Base-by-base conservation (phyloP, 805 yeast species). In the Saccharomycopsis synnaedendra region DNA sequence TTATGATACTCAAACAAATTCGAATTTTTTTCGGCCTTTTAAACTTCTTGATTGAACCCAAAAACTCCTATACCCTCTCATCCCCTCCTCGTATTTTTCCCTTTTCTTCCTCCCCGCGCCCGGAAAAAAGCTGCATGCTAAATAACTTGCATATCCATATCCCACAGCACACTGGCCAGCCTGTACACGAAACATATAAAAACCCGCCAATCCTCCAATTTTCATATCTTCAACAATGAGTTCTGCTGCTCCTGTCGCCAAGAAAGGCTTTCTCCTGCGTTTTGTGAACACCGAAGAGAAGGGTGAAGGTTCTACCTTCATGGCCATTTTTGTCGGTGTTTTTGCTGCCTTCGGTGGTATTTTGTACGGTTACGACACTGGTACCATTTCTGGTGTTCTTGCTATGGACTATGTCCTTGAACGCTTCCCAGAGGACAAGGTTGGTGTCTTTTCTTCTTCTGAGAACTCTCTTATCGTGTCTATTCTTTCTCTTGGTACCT, bases 331-430 rank as follows among this genome's bases (percentile, higher is more conserved):
- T 3, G 75, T 75, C 10, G 80, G 85, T 56, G 60, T 77, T 48
- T 80, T 78, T 46, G 80, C 82, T n/a, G 82, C 85, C 33, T 74
- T 78, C 48, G 85, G 84, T 54, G 86, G 85, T 50, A 68, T 80
- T 52, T 66, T 78, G 48, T 80, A 74, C 54, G 85, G 85, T 48
- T 80, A 77, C 59, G 85, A 80, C 59, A 78, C 85, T 1, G 86
- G 85, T 50, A 70, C 79, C 50, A 78, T 80, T 51, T 74, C 78
- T 53, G 83, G 81, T 64, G 74, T 80, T 43, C 61, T 80, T 67
- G 85, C 75, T 52, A 80, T 80, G 86, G 60, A 64, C 32, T 79
- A 74, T 55, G 78, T 74, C 27, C 60, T 64, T n/a, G 49, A 58
- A n/a, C 60, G 59, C 19, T 70, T 73, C 54, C 75, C 78, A 1